phyloP scores from a whole-genome alignment of 2,329 filamentous ascomycete genomes.

The Xylariaceae sp. region DNA sequence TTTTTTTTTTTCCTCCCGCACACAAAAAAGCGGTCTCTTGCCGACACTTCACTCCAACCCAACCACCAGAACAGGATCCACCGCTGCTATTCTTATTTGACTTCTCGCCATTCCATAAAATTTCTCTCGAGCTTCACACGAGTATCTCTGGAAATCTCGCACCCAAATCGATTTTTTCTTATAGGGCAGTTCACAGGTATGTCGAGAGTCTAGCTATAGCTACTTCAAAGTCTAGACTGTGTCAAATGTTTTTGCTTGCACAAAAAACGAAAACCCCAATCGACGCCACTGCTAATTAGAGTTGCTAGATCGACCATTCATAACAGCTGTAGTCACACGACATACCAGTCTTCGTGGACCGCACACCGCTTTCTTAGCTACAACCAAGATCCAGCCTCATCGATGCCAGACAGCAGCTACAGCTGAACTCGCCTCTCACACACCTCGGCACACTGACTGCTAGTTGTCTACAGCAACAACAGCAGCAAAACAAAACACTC shows the following conservation, averaged over 20 bases:
- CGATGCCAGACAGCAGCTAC: constrained; percentile 6
- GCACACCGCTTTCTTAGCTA: not conserved
- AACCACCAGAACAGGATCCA: constrained; percentile 12
- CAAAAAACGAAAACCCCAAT: no score
- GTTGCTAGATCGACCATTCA: not conserved
- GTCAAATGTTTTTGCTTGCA: no score
- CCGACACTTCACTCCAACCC: not conserved
- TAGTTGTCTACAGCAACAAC: constrained; percentile 25
- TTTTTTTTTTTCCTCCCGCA: constrained; percentile 12
- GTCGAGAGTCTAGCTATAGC: no score
- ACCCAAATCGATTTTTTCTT: not conserved
- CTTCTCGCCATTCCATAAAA: not conserved
- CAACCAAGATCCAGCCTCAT: constrained; percentile 2
- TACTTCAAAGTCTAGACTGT: no score
- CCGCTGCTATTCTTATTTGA: constrained; percentile 6
- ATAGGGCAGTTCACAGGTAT: no score
- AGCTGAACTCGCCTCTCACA: not conserved
- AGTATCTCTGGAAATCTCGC: not conserved
- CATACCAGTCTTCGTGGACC: not conserved
- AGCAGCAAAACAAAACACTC: constrained; percentile 34
- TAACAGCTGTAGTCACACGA: not conserved
- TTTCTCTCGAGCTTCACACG: constrained; percentile 17
- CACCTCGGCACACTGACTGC: constrained; percentile 18
- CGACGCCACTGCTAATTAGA: not conserved
- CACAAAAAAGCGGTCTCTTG: not conserved